Base-by-base conservation (phyloP, 208 protist genomes). In the Acanthamoeba quina region DNA sequence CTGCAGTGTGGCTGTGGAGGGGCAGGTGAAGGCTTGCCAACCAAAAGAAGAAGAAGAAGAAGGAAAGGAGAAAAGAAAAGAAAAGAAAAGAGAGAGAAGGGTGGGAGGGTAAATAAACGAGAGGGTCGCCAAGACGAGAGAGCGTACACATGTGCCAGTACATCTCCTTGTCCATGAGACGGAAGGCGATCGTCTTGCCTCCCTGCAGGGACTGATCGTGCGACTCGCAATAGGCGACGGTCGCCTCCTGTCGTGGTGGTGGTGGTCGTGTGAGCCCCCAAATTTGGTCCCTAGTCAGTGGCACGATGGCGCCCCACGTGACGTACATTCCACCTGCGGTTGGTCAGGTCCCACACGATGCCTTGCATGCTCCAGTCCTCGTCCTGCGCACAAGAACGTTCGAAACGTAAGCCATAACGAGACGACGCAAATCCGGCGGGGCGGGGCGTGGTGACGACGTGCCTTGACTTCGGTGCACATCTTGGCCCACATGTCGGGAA, bases 181-280 rank as follows among this genome's bases (percentile, higher is more conserved):
- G 98, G 93, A 99, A 99, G 1, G 98, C 96, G 6, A 99, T 86
- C 24, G 98, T 98, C 94, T 99, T 98, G 94, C 98, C 98, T n/a
- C 98, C 98, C 26, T 99, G 98, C 10, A 99, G 95, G 21, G 98
- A 97, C 90, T 99, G 98, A 93, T 99, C 98, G 91, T 99, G 98
- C 19, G 93, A 98, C 92, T 99, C 98, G 24, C 74, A 92, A 94
- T 99, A 99, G 9, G 97, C 96, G 49, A 99, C 97, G 4, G 95
- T 96, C 24, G 85, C 90, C 89, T 99, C 98, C 56, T 97, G 85
- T 66, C 85, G 54, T 47, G 0, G 41, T 47, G 2, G 41, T 47
- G 0, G 31, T 34, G 31, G 31, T 34, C 31, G 41, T 47, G 41
- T 47, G 41, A 47, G 41, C 41, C 9, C 41, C 41, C 31, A 34